Conservation (phyloP, 2,329 filamentous ascomycete genomes). For the Arthroderma uncinatum region DNA sequence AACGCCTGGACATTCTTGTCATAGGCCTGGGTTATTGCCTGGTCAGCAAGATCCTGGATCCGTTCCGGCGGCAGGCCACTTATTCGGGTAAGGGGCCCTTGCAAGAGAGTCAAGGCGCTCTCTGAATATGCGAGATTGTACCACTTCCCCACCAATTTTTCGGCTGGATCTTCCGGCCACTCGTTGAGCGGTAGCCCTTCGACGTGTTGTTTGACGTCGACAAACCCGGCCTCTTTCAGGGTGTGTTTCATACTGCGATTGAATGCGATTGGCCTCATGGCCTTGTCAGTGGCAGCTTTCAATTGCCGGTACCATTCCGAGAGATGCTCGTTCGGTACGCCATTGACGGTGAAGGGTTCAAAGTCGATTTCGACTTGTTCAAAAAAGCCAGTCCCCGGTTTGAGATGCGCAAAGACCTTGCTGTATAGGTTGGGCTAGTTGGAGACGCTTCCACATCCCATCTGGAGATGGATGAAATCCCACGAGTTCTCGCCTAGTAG, state of each 20-base stretch:
- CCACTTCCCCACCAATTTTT: constrained; percentile 64
- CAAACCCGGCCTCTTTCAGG: constrained; percentile 63
- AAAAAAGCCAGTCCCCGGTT: constrained; percentile 61
- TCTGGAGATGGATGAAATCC: constrained; percentile 74
- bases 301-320: constrained; percentile 60
- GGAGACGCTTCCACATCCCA: constrained; percentile 65
- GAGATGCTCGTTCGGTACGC: constrained; percentile 37
- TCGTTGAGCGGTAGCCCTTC: constrained; percentile 62
- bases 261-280: constrained; percentile 55
- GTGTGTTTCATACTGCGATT: constrained; percentile 46
- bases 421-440: constrained; percentile 66
- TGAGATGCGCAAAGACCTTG: constrained; percentile 61
- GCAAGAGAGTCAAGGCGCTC: constrained; percentile 59
- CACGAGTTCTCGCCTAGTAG: constrained; percentile 54
- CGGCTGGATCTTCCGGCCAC: constrained; percentile 54
- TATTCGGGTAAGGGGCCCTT: constrained; percentile 60
- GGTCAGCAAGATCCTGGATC: constrained; percentile 50
- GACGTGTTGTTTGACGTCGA: constrained; percentile 61
- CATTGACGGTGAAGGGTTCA: constrained; percentile 53
- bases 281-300: constrained; percentile 54
- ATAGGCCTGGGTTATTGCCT: constrained; percentile 58
- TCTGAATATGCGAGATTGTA: constrained; percentile 69
- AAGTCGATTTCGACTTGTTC: constrained; percentile 89
- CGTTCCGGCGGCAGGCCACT: constrained; percentile 50
- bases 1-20: constrained; percentile 59